Conservation (phyloP, 2,329 filamentous ascomycete genomes). For the Exophiala xenobiotica region DNA sequence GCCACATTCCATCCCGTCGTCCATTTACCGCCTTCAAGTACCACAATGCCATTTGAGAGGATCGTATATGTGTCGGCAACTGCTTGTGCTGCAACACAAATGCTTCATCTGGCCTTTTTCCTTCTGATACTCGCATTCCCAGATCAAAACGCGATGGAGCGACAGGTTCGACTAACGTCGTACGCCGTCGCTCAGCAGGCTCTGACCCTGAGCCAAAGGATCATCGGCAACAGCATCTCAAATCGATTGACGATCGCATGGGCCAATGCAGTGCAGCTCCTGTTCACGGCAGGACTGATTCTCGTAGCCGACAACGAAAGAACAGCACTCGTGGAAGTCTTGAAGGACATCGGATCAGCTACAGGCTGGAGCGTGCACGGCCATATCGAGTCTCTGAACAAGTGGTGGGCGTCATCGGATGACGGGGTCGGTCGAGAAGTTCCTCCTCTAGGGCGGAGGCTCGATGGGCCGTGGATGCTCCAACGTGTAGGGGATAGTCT, state of each 20-base stretch:
- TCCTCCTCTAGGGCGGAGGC: too few species aligned
- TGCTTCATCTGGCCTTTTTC: slow-evolving; percentile 17
- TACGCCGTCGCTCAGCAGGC: not conserved
- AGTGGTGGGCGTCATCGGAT: slow-evolving; percentile 8
- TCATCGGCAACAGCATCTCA: slow-evolving; percentile 1
- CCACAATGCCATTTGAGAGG: not conserved
- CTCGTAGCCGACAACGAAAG: slow-evolving; percentile 1
- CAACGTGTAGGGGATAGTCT: too few species aligned
- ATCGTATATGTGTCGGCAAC: not conserved
- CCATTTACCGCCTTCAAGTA: not conserved
- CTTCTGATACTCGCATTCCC: slow-evolving; percentile 16
- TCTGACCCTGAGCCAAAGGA: slow-evolving; percentile 1
- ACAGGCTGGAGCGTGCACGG: slow-evolving; percentile 7
- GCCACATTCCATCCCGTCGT: not conserved
- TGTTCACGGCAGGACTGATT: not conserved
- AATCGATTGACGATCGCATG: slow-evolving; percentile 1
- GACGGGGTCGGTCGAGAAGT: too few species aligned
- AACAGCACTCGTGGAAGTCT: not conserved
- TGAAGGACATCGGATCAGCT: slow-evolving; percentile 3
- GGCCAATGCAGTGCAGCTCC: slow-evolving; percentile 4
- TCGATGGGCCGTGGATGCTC: too few species aligned
- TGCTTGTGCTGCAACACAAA: slow-evolving; percentile 18
- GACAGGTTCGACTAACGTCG: not conserved
- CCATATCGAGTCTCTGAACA: not conserved
- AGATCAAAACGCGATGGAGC: not conserved